A percentile compares a stretch with the other conserved stretches of the same genome.
Conservation (phyloP, 78 protist species). For the Neovahlkampfia damariscottae region DNA sequence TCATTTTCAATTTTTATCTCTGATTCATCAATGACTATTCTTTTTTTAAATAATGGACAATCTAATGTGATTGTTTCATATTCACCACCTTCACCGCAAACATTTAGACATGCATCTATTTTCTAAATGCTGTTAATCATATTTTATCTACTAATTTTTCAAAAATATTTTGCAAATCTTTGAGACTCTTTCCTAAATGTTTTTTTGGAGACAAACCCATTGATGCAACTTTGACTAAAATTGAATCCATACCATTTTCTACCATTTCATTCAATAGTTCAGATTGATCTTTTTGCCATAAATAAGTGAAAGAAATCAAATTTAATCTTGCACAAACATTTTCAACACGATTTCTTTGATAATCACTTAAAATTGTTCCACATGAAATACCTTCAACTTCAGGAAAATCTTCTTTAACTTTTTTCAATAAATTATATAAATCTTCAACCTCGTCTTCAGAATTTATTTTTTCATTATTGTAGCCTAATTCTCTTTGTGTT, state of each 20-base stretch:
- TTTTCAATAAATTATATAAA: slow-evolving; percentile 36
- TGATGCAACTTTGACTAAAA: slow-evolving; percentile 58
- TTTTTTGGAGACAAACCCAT: slow-evolving; percentile 22
- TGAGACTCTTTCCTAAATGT: slow-evolving; percentile 58
- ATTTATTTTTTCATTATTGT: slow-evolving; percentile 29
- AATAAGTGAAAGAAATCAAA: slow-evolving; percentile 41
- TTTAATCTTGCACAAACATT: slow-evolving; percentile 67
- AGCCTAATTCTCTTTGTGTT: slow-evolving; percentile 18
- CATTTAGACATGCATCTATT: neutral
- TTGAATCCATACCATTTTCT: slow-evolving; percentile 44
- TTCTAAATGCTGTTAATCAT: slow-evolving; percentile 8
- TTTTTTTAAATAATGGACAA: slow-evolving; percentile 63
- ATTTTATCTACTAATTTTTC: neutral
- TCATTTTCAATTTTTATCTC: slow-evolving; percentile 2
- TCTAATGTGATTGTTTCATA: slow-evolving; percentile 86
- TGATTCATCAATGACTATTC: slow-evolving; percentile 12
- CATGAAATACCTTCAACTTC: slow-evolving; percentile 63
- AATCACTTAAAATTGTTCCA: slow-evolving; percentile 89
- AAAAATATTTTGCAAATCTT: slow-evolving; percentile 28
- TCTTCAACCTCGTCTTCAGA: slow-evolving; percentile 73
- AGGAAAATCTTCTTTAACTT: slow-evolving; percentile 31
- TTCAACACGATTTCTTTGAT: slow-evolving; percentile 90
- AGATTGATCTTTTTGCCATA: slow-evolving; percentile 79
- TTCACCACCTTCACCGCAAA: slow-evolving; percentile 99
- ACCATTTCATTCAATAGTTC: slow-evolving; percentile 65